Evolutionary conservation across 352 stramenopile species (phyloP).

Genomic region (Globisporangium irregulare): DNA sequence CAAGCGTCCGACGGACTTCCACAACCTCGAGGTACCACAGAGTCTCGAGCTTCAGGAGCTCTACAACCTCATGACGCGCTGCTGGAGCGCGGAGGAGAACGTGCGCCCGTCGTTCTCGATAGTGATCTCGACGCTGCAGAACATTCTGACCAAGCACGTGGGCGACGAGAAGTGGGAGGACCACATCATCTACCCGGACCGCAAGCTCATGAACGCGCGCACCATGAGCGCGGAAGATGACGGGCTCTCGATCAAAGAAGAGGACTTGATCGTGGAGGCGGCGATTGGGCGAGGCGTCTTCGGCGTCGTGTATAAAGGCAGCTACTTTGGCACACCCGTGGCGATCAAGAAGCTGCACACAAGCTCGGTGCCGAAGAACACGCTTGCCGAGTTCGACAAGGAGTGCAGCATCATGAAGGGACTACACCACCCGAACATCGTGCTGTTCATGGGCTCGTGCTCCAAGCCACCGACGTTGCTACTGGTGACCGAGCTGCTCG

Average conservation of each 20-base stretch:
- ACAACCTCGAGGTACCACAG: constrained; percentile 44
- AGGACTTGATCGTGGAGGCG: constrained; percentile 69
- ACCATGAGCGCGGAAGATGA: constrained; percentile 51
- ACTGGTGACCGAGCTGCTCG: constrained; percentile 93
- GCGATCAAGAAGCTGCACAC: constrained; percentile 86
- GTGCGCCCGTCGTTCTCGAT: constrained; percentile 77
- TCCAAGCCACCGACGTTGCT: constrained; percentile 95
- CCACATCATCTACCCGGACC: constrained; percentile 78
- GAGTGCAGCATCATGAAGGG: constrained; percentile 85
- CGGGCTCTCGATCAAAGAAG: constrained; percentile 73
- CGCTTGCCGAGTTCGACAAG: constrained; percentile 78
- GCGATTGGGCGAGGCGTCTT: constrained; percentile 78
- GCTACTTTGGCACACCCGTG: constrained; percentile 79
- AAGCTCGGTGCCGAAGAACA: constrained; percentile 78
- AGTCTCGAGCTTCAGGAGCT: constrained; percentile 63
- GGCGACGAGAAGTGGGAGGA: constrained; percentile 82
- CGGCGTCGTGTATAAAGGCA: constrained; percentile 80
- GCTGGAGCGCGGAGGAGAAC: constrained; percentile 70
- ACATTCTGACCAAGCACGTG: constrained; percentile 63
- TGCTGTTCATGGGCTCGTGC: constrained; percentile 97
- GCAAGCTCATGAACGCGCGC: constrained; percentile 61
- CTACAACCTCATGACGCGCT: constrained; percentile 66
- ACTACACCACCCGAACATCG: constrained; percentile 97
- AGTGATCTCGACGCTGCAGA: constrained; percentile 76
- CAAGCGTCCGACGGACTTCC: constrained; percentile 78